Conservation (phyloP, 192 early-diverging fungal genomes). For the Podila minutissima region DNA sequence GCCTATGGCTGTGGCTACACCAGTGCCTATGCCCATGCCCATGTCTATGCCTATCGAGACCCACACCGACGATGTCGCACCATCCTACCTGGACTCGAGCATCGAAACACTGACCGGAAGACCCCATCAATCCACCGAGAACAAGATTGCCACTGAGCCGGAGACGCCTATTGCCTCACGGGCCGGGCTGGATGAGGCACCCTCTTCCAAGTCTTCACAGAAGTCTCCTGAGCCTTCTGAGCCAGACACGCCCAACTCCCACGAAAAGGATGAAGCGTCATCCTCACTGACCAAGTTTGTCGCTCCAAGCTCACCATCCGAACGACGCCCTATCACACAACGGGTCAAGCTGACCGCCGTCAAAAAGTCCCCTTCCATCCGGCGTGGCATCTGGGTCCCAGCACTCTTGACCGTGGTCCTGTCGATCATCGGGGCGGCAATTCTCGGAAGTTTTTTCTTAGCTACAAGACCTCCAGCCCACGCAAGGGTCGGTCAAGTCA, state of each 20-base stretch:
- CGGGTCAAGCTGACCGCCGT: too few relatives aligned
- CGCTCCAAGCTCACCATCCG: too few relatives aligned
- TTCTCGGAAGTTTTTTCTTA: not conserved
- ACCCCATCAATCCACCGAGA: not conserved
- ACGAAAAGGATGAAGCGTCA: too few relatives aligned
- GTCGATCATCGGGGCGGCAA: not conserved
- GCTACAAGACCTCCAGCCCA: not conserved
- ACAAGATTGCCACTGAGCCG: not conserved
- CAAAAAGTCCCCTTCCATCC: too few relatives aligned
- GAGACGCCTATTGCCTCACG: not conserved
- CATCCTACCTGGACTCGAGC: not conserved
- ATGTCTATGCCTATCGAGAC: not conserved
- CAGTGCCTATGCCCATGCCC: too few relatives aligned
- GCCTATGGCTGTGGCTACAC: not conserved
- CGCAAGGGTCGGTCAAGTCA: not conserved
- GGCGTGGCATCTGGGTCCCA: not conserved
- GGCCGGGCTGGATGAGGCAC: too few relatives aligned
- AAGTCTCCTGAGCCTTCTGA: too few relatives aligned
- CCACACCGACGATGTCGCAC: not conserved
- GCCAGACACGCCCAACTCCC: too few relatives aligned
- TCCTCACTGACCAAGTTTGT: too few relatives aligned
- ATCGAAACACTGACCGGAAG: not conserved
- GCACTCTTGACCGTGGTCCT: not conserved
- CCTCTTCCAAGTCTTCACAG: too few relatives aligned
- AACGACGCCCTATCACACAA: too few relatives aligned